Evolutionary conservation across 2,329 filamentous ascomycete genomes (phyloP), one percentile per base, ranked within the genome.

Genomic region (Periconia sp.): DNA sequence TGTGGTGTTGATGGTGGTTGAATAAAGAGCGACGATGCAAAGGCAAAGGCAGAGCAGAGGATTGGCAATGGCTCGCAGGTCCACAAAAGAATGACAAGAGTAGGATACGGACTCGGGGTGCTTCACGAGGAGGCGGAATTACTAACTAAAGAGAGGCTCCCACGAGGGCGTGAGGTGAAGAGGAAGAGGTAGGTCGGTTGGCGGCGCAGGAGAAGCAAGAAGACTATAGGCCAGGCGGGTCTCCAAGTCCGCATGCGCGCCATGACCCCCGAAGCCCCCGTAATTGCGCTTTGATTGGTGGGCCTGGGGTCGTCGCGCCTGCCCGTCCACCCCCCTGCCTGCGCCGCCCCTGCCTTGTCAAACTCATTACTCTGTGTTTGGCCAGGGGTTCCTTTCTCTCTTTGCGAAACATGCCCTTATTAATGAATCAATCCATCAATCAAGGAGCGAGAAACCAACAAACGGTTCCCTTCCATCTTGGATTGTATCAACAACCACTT

Each of bases 41-140:
- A 41, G 47, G 53, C 46, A 57, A 58, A 50, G 41, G 40, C 41
- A 53, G 31, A 52, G 56, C 53, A 61, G 40, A 43, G 52, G 31
- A 51, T 56, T 51, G 60, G 57, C 40, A 58, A 58, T 53, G 50
- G 64, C 62, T 57, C 55, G 35, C 54, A 42, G 15, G 56, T 60
- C 61, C 63, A 59, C 64, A 70, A 74, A 74, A 68, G 71, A 74
- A 66, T 71, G 71, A 74, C 71, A 72, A 67, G 65, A 70, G 71
- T 73, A 70, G 69, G 69, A 66, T 63, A 48, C 47, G 63, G 64
- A 67, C 58, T 49, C 54, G 57, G 60, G 57, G 53, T 49, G 41
- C 42, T 27, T 15, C 37, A 56, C 48, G 59, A 54, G 50, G 57
- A 41, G 33, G 45, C 49, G 51, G 61, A 61, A 66, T 62, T 69